Percentiles rank a stretch among this genome's conserved stretches.
Conservation (phyloP, 805 yeast species). For the Candida pseudofarinosa region DNA sequence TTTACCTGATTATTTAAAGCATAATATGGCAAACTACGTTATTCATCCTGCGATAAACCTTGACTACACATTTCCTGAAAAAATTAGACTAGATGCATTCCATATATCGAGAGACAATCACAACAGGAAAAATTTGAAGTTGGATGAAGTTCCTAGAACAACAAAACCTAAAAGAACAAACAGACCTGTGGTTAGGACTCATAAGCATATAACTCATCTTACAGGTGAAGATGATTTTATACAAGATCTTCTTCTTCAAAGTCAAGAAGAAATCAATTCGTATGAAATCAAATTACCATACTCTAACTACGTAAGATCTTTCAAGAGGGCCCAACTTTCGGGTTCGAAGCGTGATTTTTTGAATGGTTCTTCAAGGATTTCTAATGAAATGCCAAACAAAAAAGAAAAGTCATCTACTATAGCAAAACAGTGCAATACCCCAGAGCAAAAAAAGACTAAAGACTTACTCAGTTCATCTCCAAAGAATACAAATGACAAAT, state of each 20-base stretch:
- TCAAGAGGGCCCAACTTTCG: slow-evolving; percentile 11
- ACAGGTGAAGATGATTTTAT: slow-evolving; percentile 15
- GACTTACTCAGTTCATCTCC: not conserved
- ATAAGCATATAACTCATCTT: not conserved
- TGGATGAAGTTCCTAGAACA: slow-evolving; percentile 4
- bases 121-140: slow-evolving; percentile 11
- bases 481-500: slow-evolving; percentile 4
- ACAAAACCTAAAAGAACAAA: not conserved
- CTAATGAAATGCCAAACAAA: not conserved
- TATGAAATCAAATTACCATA: slow-evolving; percentile 17
- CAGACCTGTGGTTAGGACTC: slow-evolving; percentile 2
- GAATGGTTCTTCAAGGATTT: not conserved
- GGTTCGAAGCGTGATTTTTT: not conserved
- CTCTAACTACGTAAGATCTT: not conserved
- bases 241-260: slow-evolving; percentile 16
- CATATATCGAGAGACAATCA: slow-evolving; percentile 8
- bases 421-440: not conserved
- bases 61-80: slow-evolving; percentile 11
- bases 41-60: slow-evolving; percentile 11
- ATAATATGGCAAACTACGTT: slow-evolving; percentile 4
- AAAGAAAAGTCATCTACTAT: not conserved
- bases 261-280: slow-evolving; percentile 9
- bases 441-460: not conserved
- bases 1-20: not conserved
- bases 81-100: not conserved